These are phyloP conservation scores for Aspergillus transmontanensis DNA, from an alignment of 2,329 filamentous ascomycete genomes.

Conservation along the genomic window DNA sequence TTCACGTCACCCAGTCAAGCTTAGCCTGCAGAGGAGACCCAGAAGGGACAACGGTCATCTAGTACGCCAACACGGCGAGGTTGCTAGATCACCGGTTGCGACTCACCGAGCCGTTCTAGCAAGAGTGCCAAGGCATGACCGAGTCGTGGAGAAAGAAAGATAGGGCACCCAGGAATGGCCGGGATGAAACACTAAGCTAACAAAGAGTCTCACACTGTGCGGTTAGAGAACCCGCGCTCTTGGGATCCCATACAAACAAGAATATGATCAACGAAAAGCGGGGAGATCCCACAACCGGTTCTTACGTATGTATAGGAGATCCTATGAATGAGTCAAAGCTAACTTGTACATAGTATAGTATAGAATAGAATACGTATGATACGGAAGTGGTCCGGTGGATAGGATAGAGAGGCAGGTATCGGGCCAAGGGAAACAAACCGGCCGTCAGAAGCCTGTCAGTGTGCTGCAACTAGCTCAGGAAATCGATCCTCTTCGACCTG, in stretches of 20 bases:
- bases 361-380: constrained; percentile 19
- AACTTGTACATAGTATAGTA: constrained; percentile 9
- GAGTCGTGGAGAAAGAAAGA: constrained; percentile 17
- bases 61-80: constrained; percentile 16
- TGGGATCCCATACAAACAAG: constrained; percentile 15
- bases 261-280: constrained; percentile 17
- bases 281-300: constrained; percentile 19
- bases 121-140: constrained; percentile 23
- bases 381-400: constrained; percentile 20
- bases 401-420: constrained; percentile 19
- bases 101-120: constrained; percentile 22
- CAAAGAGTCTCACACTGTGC: constrained; percentile 16
- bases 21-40: constrained; percentile 24
- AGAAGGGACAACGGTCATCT: constrained; percentile 13
- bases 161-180: constrained; percentile 11
- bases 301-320: constrained; percentile 14
- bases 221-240: constrained; percentile 15
- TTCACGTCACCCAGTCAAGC: constrained; percentile 23
- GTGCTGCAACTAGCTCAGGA: constrained; percentile 23
- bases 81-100: constrained; percentile 18
- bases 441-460: constrained; percentile 15
- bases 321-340: constrained; percentile 20
- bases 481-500: constrained; percentile 3
- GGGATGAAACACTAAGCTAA: constrained; percentile 25
- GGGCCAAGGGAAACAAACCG: constrained; percentile 25